phyloP scores from a whole-genome alignment of 116 monocot species.

The Trichopus zeylanicus region DNA sequence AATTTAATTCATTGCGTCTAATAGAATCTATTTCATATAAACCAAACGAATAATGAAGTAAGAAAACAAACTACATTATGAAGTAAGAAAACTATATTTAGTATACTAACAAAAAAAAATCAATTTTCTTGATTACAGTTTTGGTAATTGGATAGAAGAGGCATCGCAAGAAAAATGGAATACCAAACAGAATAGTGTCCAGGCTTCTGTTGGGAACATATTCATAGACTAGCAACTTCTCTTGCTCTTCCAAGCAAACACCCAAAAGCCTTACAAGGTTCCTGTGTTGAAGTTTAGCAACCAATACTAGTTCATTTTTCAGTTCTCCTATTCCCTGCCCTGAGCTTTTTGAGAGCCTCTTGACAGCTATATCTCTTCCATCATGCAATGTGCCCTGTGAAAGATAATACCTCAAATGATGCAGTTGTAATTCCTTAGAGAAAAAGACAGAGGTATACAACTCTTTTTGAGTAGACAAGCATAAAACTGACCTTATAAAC shows the following conservation, averaged over 20 bases:
- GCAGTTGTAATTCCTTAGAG: no score
- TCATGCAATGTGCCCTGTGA: conserved; percentile 13
- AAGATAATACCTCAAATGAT: no score
- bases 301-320: conserved; percentile 25
- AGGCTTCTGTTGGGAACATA: conserved; percentile 30
- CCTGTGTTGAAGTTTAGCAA: conserved; percentile 37
- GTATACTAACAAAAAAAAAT: background rate
- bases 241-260: conserved; percentile 20
- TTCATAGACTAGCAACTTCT: conserved; percentile 36
- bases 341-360: conserved; percentile 24
- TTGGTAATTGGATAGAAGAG: background rate
- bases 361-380: conserved; percentile 28
- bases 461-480: no score
- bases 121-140: background rate
- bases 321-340: conserved; percentile 24
- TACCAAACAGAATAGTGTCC: conserved; percentile 20
- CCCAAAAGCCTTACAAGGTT: conserved; percentile 31
- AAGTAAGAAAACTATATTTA: background rate
- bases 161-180: background rate
- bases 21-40: background rate
- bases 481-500: conserved; percentile 52
- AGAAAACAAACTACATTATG: background rate
- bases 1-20: background rate
- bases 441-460: no score
- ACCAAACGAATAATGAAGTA: background rate